These are phyloP conservation scores for Botrytis cinerea DNA, from an alignment of 2,329 filamentous ascomycete genomes.

Conservation along the genomic window DNA sequence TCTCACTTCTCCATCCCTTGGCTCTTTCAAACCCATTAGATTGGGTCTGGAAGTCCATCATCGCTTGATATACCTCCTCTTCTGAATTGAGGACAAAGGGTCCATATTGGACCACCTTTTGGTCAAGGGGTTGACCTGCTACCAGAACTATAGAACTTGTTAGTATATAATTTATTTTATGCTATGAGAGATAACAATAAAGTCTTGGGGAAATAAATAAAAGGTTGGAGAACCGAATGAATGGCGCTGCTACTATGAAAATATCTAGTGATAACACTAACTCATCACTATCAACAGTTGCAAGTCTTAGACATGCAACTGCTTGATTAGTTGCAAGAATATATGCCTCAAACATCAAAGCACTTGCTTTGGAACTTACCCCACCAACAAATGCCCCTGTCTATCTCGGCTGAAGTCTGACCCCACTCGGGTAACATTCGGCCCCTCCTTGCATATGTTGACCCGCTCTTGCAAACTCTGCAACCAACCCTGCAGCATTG, in stretches of 20 bases:
- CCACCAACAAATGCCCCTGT: slow-evolving; percentile 9
- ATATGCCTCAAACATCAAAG: neutral
- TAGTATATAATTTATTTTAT: slow-evolving; percentile 23
- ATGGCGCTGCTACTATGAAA: no score
- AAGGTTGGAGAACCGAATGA: neutral
- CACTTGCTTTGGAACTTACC: slow-evolving; percentile 1
- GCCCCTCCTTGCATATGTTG: neutral
- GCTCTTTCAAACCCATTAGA: slow-evolving; percentile 81
- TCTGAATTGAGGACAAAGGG: slow-evolving; percentile 77
- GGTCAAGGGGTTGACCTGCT: slow-evolving; percentile 77
- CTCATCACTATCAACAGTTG: neutral
- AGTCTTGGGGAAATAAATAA: neutral
- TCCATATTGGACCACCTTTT: slow-evolving; percentile 80
- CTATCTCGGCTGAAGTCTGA: neutral
- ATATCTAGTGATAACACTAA: neutral
- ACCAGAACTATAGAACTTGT: slow-evolving; percentile 57
- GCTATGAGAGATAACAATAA: neutral
- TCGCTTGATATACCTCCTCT: slow-evolving; percentile 73
- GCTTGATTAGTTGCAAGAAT: neutral
- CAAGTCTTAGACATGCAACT: neutral
- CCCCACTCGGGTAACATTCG: neutral
- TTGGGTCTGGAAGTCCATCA: slow-evolving; percentile 72
- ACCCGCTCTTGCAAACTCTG: neutral
- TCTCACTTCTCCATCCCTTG: slow-evolving; percentile 79
- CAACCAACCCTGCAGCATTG: neutral